Base-by-base conservation (phyloP, 331 rosid species). In the Quercus lobata region DNA sequence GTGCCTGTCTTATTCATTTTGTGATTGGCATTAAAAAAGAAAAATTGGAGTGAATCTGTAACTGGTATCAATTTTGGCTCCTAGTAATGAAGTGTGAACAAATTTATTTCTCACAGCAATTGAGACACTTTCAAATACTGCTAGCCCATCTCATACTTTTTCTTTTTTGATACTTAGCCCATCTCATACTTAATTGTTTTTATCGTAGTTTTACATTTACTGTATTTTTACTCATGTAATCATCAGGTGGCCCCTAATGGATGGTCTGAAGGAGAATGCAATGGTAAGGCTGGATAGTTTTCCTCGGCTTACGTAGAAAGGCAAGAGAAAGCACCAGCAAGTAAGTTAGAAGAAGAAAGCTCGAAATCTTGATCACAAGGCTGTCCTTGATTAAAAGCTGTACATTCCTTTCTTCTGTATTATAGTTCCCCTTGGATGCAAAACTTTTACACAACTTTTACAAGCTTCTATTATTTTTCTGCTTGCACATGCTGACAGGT, bases 181-280 rank as follows among this genome's bases (percentile, higher is more conserved):
- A 4, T 66, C 35, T 66, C 25, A 34, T 5, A 34, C 2, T 71
- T 21, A 24, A 49, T 49, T 14, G 41, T 53, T 71, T 41, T 41
- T 41, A 24, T 71, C 37, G 3, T 46, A 57, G 57, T 6, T 15
- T 52, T 29, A 19, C 41, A 56, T 72, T 78, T 1, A 9, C 0
- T 4, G 9, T 61, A n/a, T 73, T 61, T 24, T 44, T 37, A 46
- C 35, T 30, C 15, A 58, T 19, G 72, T 52, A 73, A 8, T 79
- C 54, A 62, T 25, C 81, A 94, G 97, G 92, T 91, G 78, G 89
- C 76, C 71, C 74, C 91, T 6, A 88, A 91, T 79, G 98, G 98
- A 80, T 94, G 98, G 98, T 92, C 98, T 16, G 89, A 92, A 89
- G 98, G 98, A 87, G 91, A 90, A 81, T 89, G 89, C 84, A 81